A percentile compares a stretch with the other conserved stretches of the same genome.
Evolutionary conservation across 129 eudicot genomes (phyloP).

Genomic region (Smallanthus sonchifolius): DNA sequence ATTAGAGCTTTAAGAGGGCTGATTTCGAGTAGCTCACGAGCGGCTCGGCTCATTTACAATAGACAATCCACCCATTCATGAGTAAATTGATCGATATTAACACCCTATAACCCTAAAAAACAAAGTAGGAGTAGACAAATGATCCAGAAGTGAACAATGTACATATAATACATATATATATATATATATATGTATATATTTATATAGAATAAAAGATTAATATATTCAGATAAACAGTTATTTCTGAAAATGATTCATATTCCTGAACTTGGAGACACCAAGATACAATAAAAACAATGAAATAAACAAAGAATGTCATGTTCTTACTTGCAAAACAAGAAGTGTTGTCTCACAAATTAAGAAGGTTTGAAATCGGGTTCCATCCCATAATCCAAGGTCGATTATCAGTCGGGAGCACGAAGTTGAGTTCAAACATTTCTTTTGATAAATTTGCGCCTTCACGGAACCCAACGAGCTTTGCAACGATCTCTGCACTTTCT

Average conservation of each 20-base stretch:
- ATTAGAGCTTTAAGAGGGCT: too few relatives aligned
- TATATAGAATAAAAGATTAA: neutral
- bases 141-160: constrained; percentile 13
- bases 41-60: too few relatives aligned
- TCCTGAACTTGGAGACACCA: constrained; percentile 27
- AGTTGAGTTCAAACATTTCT: constrained; percentile 95
- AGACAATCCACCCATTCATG: neutral
- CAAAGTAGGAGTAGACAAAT: neutral
- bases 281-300: constrained; percentile 23
- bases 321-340: constrained; percentile 43
- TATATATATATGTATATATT: neutral
- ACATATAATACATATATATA: neutral
- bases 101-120: neutral
- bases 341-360: constrained; percentile 47
- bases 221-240: neutral
- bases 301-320: constrained; percentile 21
- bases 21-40: too few relatives aligned
- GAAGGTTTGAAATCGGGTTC: constrained; percentile 81
- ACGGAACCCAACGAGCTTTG: constrained; percentile 84
- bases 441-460: constrained; percentile 81
- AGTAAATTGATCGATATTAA: neutral
- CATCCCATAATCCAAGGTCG: constrained; percentile 94
- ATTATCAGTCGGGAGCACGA: constrained; percentile 74
- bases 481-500: constrained; percentile 92
- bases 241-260: neutral